Evolutionary conservation across 139 green algal genomes (phyloP).

Genomic region (Chlamydomonas incerta): DNA sequence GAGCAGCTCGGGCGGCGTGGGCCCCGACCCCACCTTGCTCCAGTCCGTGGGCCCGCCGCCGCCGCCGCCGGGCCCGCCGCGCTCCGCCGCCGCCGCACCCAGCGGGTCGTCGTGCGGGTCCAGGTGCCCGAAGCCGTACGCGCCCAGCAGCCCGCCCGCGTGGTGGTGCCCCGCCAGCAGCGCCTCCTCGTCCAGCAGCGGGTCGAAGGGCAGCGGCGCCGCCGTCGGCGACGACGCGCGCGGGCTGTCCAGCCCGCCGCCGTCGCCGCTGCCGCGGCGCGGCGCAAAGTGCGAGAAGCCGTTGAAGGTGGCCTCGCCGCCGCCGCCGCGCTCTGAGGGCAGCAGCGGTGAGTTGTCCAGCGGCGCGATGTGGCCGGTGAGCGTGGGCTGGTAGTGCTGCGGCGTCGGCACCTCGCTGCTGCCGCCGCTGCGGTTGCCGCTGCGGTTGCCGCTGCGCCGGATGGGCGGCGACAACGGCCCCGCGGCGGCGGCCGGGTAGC

Average conservation of each 20-base stretch:
- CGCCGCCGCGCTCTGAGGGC: background rate
- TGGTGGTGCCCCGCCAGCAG: slow-evolving; percentile 3
- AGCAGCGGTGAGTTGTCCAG: background rate
- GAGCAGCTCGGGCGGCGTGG: slow-evolving; percentile 9
- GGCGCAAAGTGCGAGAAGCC: background rate
- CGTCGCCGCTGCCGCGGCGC: background rate
- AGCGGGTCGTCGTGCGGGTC: background rate
- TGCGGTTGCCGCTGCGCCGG: background rate
- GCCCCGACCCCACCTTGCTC: background rate
- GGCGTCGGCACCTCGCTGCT: background rate
- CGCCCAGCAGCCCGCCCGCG: background rate
- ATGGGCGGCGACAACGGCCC: slow-evolving; percentile 33
- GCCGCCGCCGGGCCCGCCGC: background rate
- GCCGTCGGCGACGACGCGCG: background rate
- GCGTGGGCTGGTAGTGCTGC: background rate
- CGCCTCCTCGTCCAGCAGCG: slow-evolving; percentile 33
- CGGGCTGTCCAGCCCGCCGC: background rate
- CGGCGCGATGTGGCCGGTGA: background rate
- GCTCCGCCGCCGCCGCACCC: background rate
- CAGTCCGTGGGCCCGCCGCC: background rate
- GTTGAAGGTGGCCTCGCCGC: background rate
- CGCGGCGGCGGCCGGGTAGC: background rate
- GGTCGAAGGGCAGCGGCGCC: background rate
- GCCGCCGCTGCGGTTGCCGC: background rate
- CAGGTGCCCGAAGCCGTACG: background rate